Conservation (phyloP, 2,329 filamentous ascomycete genomes). For the Talaromyces sp. region DNA sequence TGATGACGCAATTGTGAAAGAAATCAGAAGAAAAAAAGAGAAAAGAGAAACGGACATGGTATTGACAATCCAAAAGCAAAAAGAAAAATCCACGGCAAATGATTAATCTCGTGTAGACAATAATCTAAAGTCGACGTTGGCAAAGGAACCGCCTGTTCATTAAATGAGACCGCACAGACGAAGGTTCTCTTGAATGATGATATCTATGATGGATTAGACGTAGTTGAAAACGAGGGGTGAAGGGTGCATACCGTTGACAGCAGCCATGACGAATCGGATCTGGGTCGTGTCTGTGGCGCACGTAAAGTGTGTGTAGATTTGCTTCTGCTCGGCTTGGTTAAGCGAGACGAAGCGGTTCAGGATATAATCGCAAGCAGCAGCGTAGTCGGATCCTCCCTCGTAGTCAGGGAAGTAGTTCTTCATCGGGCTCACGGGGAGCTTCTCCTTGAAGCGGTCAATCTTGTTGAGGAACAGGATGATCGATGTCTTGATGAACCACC, state of each 20-base stretch:
- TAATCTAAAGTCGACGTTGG: slow-evolving; percentile 9
- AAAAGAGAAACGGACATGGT: slow-evolving; percentile 7
- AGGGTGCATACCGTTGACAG: slow-evolving; percentile 73
- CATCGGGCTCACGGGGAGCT: slow-evolving; percentile 66
- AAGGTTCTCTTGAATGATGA: slow-evolving; percentile 99
- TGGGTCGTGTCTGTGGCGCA: slow-evolving; percentile 98
- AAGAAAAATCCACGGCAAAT: slow-evolving; percentile 16
- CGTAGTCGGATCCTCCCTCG: slow-evolving; percentile 91
- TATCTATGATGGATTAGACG: slow-evolving; percentile 55
- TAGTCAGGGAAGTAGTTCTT: slow-evolving; percentile 72
- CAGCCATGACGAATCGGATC: slow-evolving; percentile 99
- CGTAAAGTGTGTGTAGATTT: slow-evolving; percentile 99
- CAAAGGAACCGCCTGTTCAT: slow-evolving; percentile 28
- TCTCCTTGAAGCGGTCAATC: slow-evolving; percentile 70
- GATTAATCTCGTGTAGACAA: slow-evolving; percentile 10
- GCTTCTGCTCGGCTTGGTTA: slow-evolving; percentile 98
- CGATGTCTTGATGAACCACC: slow-evolving; percentile 67
- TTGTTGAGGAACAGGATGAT: slow-evolving; percentile 72
- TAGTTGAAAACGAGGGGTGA: slow-evolving; percentile 1
- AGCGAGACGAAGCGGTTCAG: slow-evolving; percentile 96
- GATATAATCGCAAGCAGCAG: slow-evolving; percentile 95
- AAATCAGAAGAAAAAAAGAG: slow-evolving; percentile 4
- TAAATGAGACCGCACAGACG: slow-evolving; percentile 95
- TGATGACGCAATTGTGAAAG: slow-evolving; percentile 20
- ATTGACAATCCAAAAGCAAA: slow-evolving; percentile 14